A percentile compares a stretch with the other conserved stretches of the same genome.
Conservation (phyloP, 176 grass and related monocot species). For the Metroxylon sagu region DNA sequence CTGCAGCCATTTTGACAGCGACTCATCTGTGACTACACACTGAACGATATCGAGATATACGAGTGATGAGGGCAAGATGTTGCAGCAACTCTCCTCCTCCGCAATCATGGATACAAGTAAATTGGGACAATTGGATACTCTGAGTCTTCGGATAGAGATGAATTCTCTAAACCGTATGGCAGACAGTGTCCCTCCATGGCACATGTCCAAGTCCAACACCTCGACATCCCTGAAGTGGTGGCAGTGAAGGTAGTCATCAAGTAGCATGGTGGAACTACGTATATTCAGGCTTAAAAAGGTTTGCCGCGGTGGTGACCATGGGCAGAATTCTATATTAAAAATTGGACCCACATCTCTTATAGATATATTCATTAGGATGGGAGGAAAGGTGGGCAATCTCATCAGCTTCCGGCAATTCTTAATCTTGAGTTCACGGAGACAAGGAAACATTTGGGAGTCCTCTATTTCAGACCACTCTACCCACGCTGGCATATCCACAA, state of each 20-base stretch:
- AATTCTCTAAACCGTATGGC: background rate
- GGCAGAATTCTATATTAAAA: background rate
- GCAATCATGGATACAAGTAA: background rate
- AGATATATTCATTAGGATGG: background rate
- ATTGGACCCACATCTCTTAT: background rate
- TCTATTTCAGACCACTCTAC: background rate
- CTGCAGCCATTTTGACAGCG: background rate
- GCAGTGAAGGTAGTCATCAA: background rate
- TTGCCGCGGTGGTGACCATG: background rate
- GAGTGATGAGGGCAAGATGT: conserved; percentile 8
- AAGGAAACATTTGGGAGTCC: background rate
- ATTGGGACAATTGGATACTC: background rate
- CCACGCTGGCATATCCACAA: background rate
- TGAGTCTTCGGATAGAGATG: background rate
- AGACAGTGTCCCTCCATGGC: background rate
- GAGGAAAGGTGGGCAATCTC: background rate
- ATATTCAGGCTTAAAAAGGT: background rate
- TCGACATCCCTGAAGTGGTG: background rate
- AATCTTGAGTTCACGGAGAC: background rate
- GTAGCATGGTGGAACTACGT: no score
- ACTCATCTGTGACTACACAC: background rate
- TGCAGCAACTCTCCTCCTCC: background rate
- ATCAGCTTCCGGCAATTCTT: background rate
- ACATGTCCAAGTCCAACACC: background rate
- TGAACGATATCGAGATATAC: background rate